Conservation (phyloP, 345 rosid genomes). For the Mercurialis annua region DNA sequence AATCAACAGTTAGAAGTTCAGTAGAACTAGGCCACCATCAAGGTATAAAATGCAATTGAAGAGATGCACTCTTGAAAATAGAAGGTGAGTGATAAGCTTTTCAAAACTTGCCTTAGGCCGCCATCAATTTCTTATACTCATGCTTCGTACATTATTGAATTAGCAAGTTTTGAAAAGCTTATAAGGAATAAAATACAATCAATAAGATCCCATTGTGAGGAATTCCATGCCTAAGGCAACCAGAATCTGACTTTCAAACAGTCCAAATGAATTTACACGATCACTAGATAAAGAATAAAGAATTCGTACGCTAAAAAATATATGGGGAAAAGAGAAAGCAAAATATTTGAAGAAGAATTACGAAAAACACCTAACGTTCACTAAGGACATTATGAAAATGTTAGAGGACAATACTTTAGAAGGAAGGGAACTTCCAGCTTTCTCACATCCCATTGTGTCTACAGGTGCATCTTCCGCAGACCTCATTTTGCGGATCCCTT, state of each 20-base stretch:
- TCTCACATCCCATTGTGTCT: constrained; percentile 78
- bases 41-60: not conserved
- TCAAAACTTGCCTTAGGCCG: no score
- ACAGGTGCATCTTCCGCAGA: constrained; percentile 68
- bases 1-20: not conserved
- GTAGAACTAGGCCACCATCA: not conserved
- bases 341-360: not conserved
- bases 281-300: not conserved
- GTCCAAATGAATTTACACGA: not conserved
- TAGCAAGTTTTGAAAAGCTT: constrained; percentile 5
- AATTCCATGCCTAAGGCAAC: not conserved
- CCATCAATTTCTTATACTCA: no score
- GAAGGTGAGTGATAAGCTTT: no score
- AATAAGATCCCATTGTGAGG: not conserved
- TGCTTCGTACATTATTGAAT: no score
- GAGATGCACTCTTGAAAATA: not conserved
- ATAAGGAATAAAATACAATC: not conserved
- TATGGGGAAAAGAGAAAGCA: no score
- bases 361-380: not conserved
- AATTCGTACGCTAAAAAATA: not conserved
- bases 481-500: constrained; percentile 65
- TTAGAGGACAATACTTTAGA: constrained; percentile 42
- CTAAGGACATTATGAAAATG: not conserved
- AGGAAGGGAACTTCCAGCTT: constrained; percentile 65
- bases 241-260: not conserved